phyloP scores from a whole-genome alignment of 192 early-diverging fungal species.

The Backusella morwellensis region DNA sequence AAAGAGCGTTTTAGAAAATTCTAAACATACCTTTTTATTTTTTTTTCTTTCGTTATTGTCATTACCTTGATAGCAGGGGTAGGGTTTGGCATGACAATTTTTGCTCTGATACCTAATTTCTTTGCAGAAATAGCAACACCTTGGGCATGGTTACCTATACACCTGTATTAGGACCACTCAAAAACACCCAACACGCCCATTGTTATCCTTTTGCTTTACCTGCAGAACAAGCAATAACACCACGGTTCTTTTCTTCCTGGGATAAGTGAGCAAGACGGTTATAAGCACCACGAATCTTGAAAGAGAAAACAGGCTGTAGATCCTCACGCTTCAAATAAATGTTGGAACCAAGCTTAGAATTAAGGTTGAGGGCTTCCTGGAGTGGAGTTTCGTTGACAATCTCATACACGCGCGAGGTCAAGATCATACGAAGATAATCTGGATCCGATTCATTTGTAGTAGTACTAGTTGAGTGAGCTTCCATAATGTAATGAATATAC shows the following conservation, averaged over 20 bases:
- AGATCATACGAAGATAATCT: conserved; percentile 92
- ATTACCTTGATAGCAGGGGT: conserved; percentile 47
- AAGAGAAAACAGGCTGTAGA: conserved; percentile 94
- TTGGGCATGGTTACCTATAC: conserved; percentile 90
- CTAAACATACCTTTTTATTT: neutral
- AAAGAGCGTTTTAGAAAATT: neutral
- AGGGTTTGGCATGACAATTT: conserved; percentile 94
- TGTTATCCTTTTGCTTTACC: conserved; percentile 37
- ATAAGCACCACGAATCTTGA: conserved; percentile 98
- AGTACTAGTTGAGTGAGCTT: neutral
- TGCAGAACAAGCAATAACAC: conserved; percentile 97
- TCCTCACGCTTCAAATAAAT: conserved; percentile 95
- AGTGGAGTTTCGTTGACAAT: conserved; percentile 91
- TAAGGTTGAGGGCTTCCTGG: conserved; percentile 79
- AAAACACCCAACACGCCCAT: conserved; percentile 47
- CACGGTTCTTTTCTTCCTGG: conserved; percentile 70
- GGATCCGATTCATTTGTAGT: conserved; percentile 30
- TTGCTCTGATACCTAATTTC: conserved; percentile 88
- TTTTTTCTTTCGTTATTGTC: neutral
- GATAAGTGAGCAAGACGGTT: conserved; percentile 87
- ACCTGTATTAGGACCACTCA: conserved; percentile 55
- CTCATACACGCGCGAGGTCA: conserved; percentile 94
- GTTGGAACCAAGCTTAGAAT: conserved; percentile 60
- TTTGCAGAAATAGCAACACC: conserved; percentile 93
- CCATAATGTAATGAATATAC: neutral